Evolutionary conservation across 768 basidiomycete genomes (phyloP).

Genomic region (Lyophyllum atratum): DNA sequence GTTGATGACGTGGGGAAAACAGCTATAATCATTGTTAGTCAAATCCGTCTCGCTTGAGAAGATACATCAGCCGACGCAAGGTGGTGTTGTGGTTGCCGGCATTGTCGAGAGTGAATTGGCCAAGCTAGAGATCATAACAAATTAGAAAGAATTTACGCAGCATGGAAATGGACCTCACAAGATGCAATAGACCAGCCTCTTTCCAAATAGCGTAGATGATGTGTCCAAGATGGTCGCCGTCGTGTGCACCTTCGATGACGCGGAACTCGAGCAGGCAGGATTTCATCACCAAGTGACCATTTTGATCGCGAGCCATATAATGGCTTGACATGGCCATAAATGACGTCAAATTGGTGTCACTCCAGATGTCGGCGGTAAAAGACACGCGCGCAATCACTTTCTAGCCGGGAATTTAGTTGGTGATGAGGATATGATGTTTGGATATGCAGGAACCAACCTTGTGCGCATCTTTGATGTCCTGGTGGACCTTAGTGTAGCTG

Average conservation of each 20-base stretch:
- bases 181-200: not conserved
- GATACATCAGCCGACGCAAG: constrained; percentile 22
- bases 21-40: constrained; percentile 19
- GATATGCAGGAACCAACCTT: constrained; percentile 15
- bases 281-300: constrained; percentile 20
- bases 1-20: constrained; percentile 29
- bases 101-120: constrained; percentile 34
- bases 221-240: constrained; percentile 15
- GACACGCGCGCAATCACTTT: constrained; percentile 26
- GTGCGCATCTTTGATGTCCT: constrained; percentile 20
- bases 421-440: not conserved
- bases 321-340: constrained; percentile 35
- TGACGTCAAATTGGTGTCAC: constrained; percentile 18
- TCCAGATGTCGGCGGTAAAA: constrained; percentile 38
- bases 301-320: constrained; percentile 18
- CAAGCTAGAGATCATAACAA: not conserved
- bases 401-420: constrained; percentile 13
- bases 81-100: constrained; percentile 34
- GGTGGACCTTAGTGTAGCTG: constrained; percentile 23
- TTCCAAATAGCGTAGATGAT: not conserved
- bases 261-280: constrained; percentile 31
- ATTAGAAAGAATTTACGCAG: not conserved
- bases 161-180: not conserved
- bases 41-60: constrained; percentile 6
- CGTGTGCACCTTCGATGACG: constrained; percentile 28